Conservation (phyloP, 2,329 filamentous ascomycete genomes). For the Exophiala sideris region DNA sequence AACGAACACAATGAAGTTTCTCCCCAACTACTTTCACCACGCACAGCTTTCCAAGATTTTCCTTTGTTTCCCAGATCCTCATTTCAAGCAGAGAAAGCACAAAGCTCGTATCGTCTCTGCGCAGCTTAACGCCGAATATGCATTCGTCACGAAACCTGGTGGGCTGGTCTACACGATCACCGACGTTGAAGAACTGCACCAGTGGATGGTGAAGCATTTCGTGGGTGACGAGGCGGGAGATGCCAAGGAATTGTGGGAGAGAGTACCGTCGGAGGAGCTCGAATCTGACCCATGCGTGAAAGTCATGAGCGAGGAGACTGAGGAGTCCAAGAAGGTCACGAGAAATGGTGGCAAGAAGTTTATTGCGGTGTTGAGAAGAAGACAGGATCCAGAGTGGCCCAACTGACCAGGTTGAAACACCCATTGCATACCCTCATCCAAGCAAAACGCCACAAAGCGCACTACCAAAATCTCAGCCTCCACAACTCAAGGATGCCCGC, state of each 20-base stretch:
- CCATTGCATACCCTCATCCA: background rate
- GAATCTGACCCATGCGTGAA: constrained; percentile 58
- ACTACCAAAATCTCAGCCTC: background rate
- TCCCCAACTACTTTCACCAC: constrained; percentile 93
- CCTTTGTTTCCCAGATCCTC: constrained; percentile 96
- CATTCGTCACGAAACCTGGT: constrained; percentile 76
- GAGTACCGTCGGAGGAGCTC: constrained; percentile 58
- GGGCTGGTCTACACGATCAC: constrained; percentile 95
- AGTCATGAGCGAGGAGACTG: constrained; percentile 72
- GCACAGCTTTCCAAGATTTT: constrained; percentile 85
- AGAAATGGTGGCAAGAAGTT: constrained; percentile 88
- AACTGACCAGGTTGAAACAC: background rate
- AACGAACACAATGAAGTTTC: constrained; percentile 97
- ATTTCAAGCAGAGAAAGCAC: constrained; percentile 97
- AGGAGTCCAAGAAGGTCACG: constrained; percentile 95
- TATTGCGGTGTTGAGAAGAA: constrained; percentile 79
- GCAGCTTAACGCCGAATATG: constrained; percentile 88
- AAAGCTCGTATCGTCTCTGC: constrained; percentile 91
- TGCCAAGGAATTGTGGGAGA: constrained; percentile 78
- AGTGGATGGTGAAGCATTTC: constrained; percentile 46
- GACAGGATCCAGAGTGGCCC: constrained; percentile 75
- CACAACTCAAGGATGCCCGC: background rate
- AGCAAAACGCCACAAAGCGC: background rate
- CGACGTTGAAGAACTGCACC: constrained; percentile 89
- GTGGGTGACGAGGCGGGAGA: constrained; percentile 59